Base-by-base conservation (phyloP, 768 basidiomycete genomes). In the Pulveroboletus sp. region DNA sequence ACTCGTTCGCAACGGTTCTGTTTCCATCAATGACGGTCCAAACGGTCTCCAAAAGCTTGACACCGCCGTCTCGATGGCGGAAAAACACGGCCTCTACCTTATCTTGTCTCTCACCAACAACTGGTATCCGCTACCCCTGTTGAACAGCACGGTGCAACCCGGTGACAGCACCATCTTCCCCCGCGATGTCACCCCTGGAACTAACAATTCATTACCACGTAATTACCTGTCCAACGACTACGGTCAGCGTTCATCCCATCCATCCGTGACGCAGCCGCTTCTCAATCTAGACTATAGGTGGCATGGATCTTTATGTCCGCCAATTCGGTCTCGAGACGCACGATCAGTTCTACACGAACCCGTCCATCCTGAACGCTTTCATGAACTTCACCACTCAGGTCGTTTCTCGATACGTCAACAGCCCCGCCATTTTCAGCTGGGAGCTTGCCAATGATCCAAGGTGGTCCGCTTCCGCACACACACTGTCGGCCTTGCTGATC, bases 361-460 rank as follows among this genome's bases (percentile, higher is more conserved):
- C 72, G 38, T 73, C 69, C 12, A 65, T 84, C 25, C 66, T 81
- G 33, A 55, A 68, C 3, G 64, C 75, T 6, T 86, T 84, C 64
- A 69, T 72, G 69, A 80, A 85, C 52, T 85, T 80, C 49, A 79
- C 80, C 7, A 69, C 67, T 9, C 71, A 76, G 33, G 59, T 86
- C 19, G 79, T 81, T 10, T 66, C 72, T 16, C 80, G 84, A 43
- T 84, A 84, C 54, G 69, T 69, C 14, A 73, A 81, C 42, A 74
- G 72, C 43, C 64, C 83, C 4, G 65, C 73, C n/a, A 59, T 85
- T 45, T 73, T 85, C 51, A 58, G 33, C 45, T 82, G 80, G 79
- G 84, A 86, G 59, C 54, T 84, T 53, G 84, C 81, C 17, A 86
- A 86, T 59, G 84, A 86, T 56, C 72, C 83, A 9, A 77, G 81